phyloP scores from a whole-genome alignment of 2,329 filamentous ascomycete species.

The Raffaelea deltoideospora region DNA sequence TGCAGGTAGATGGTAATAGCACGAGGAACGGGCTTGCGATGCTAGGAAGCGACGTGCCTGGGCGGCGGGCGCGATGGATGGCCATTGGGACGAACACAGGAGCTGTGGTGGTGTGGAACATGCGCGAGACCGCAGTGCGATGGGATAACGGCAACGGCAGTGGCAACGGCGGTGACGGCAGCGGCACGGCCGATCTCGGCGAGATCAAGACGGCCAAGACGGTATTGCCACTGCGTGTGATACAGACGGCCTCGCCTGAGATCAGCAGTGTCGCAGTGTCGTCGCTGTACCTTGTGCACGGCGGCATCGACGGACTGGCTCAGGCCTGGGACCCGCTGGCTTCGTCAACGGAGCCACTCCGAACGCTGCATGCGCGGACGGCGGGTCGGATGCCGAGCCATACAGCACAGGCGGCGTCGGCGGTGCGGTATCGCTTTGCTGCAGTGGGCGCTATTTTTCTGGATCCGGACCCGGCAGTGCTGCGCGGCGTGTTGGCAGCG shows the following conservation, averaged over 20 bases:
- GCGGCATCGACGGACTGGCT: constrained; percentile 85
- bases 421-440: constrained; percentile 59
- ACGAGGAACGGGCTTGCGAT: constrained; percentile 24
- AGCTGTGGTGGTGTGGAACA: constrained; percentile 70
- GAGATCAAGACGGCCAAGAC: constrained; percentile 25
- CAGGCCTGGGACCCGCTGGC: constrained; percentile 95
- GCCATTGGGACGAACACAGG: constrained; percentile 70
- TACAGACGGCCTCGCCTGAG: constrained; percentile 81
- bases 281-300: constrained; percentile 78
- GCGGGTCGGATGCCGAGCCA: constrained; percentile 70
- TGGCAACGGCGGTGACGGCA: neutral
- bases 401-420: constrained; percentile 34
- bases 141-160: constrained; percentile 11
- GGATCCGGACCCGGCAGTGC: constrained; percentile 71
- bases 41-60: constrained; percentile 51
- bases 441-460: constrained; percentile 73
- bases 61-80: constrained; percentile 66
- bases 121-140: constrained; percentile 59
- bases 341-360: constrained; percentile 61
- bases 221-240: constrained; percentile 59
- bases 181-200: constrained; percentile 43
- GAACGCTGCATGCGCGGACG: constrained; percentile 76
- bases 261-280: constrained; percentile 73
- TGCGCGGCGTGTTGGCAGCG: constrained; percentile 76
- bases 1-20: constrained; percentile 32